These are phyloP conservation scores for Leptographium radiaticola DNA, from an alignment of 2,329 filamentous ascomycete genomes.

Conservation along the genomic window DNA sequence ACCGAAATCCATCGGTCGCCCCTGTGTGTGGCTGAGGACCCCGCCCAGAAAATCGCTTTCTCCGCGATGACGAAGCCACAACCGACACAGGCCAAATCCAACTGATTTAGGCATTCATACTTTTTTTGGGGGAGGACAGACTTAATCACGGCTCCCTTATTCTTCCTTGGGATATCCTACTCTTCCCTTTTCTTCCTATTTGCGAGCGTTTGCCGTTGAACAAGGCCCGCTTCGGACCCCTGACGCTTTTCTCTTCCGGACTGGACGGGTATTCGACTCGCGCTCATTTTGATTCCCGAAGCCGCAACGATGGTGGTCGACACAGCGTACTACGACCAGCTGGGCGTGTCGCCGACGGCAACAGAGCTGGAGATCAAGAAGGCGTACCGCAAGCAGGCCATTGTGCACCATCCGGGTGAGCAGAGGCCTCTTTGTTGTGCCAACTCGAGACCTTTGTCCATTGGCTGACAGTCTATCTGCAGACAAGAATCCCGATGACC, in stretches of 20 bases:
- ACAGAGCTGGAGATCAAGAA: constrained; percentile 93
- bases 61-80: constrained; percentile 3
- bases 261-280: neutral
- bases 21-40: neutral
- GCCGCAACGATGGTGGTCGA: constrained; percentile 63
- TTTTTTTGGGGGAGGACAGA: neutral
- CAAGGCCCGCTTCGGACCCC: neutral
- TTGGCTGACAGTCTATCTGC: constrained; percentile 3
- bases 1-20: too few species aligned
- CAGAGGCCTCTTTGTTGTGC: neutral
- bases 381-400: constrained; percentile 88
- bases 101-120: neutral
- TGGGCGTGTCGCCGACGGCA: constrained; percentile 74
- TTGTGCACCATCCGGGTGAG: constrained; percentile 77
- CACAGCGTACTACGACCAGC: constrained; percentile 75
- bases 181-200: neutral
- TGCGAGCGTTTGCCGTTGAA: neutral
- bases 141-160: neutral
- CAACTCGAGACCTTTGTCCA: neutral
- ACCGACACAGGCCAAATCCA: neutral
- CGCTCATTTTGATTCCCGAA: neutral
- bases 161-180: neutral
- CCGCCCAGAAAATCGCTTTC: neutral
- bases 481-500: constrained; percentile 98
- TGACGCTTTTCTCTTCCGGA: neutral